A percentile compares a stretch with the other conserved stretches of the same genome.
Evolutionary conservation across 1,284 basidiomycete species (phyloP).

Genomic region (Neolentinus lepideus): DNA sequence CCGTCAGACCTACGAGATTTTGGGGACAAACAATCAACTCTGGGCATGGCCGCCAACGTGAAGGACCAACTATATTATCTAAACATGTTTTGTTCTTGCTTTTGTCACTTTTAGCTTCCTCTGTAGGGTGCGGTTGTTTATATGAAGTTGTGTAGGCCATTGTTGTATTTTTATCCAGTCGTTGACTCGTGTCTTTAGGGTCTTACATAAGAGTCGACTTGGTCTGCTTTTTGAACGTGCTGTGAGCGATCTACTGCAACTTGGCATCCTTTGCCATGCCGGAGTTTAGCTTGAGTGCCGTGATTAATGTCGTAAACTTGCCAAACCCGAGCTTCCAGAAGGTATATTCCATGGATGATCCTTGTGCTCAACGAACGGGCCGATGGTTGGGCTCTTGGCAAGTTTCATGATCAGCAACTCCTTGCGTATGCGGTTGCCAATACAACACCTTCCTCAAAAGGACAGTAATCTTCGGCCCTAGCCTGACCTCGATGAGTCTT

Average conservation of each 20-base stretch:
- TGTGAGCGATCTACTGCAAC: too few relatives aligned
- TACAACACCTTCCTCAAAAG: neutral
- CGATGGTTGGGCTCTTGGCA: neutral
- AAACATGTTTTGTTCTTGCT: neutral
- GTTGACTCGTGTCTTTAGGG: neutral
- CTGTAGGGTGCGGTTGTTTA: neutral
- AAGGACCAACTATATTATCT: neutral
- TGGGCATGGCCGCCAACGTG: constrained; percentile 33
- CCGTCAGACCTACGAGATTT: constrained; percentile 25
- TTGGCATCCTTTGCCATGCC: too few relatives aligned
- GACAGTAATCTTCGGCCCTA: neutral
- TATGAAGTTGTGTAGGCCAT: neutral
- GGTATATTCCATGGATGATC: too few relatives aligned
- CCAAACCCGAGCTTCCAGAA: too few relatives aligned
- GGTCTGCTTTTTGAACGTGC: too few relatives aligned
- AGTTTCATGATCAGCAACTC: neutral
- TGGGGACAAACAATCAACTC: constrained; percentile 18
- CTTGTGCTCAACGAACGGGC: too few relatives aligned
- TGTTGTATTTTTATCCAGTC: neutral
- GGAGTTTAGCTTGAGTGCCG: too few relatives aligned
- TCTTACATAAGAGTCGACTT: neutral
- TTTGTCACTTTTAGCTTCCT: neutral
- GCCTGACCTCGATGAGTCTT: neutral
- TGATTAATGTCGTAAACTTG: too few relatives aligned
- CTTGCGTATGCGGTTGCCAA: neutral